phyloP scores from a whole-genome alignment of 23 red algal species.

The Gracilaria caudata region DNA sequence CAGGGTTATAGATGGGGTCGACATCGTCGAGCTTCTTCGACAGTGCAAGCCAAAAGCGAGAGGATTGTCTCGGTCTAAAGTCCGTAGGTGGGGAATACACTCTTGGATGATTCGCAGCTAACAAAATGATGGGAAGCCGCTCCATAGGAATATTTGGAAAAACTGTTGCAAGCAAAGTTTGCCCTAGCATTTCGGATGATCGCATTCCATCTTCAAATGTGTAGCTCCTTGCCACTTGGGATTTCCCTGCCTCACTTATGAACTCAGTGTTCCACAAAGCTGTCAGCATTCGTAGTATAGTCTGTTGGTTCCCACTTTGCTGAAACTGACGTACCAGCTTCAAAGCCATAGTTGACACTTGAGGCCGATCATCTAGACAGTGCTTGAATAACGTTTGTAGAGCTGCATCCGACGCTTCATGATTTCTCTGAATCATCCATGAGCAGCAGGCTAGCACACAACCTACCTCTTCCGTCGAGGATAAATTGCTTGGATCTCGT shows the following conservation, averaged over 20 bases:
- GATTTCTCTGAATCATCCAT: slow-evolving; percentile 38
- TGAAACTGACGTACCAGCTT: slow-evolving; percentile 21
- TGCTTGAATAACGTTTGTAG: slow-evolving; percentile 16
- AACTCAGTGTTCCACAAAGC: slow-evolving; percentile 58
- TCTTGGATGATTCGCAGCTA: slow-evolving; percentile 70
- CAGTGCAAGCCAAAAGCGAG: slow-evolving; percentile 18
- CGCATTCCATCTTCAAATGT: slow-evolving; percentile 56
- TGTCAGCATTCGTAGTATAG: slow-evolving; percentile 18
- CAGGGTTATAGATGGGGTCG: slow-evolving; percentile 11
- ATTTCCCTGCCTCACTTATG: background rate
- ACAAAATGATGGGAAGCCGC: slow-evolving; percentile 8
- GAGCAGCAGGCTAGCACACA: slow-evolving; percentile 47
- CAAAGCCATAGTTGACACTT: slow-evolving; percentile 30
- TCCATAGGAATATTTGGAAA: slow-evolving; percentile 28
- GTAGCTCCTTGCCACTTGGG: slow-evolving; percentile 38
- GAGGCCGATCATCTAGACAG: slow-evolving; percentile 17
- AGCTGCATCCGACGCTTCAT: slow-evolving; percentile 1
- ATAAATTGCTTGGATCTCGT: slow-evolving; percentile 36
- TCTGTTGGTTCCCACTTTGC: background rate
- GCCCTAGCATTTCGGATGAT: slow-evolving; percentile 7
- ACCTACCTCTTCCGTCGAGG: background rate
- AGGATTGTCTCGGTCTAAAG: slow-evolving; percentile 5
- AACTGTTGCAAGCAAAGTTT: slow-evolving; percentile 33
- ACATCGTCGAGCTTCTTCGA: slow-evolving; percentile 25
- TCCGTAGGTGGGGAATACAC: slow-evolving; percentile 24